Evolutionary conservation across 108 stramenopile genomes (phyloP), one percentile per base, ranked within the genome.

Genomic region (Fistulifera solaris): DNA sequence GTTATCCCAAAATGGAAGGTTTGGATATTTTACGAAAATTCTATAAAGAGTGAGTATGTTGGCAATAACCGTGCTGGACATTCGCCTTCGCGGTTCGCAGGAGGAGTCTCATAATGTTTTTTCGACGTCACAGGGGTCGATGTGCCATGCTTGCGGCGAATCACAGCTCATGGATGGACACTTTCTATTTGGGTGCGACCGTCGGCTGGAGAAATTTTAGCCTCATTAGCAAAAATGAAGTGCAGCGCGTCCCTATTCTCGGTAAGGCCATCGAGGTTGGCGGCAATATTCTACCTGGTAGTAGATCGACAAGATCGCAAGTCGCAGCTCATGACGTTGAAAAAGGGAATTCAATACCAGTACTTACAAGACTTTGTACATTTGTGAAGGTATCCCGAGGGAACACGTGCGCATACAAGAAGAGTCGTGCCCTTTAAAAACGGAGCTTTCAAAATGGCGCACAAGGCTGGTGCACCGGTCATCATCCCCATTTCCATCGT

Each of bases 201-300:
- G 80, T 93, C 26, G 91, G 91, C 47, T 93, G 91, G 91, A 71
- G 81, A 48, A 93, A 93, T 58, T 93, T 89, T 76, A 93, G 89
- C 65, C 64, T 93, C 19, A 70, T 93, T 24, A 77, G 85, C 38
- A 93, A 93, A 65, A 80, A 80, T 59, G 91, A 93, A 60, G 60
- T 93, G 56, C 70, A 68, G 15, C 78, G 78, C 58, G 87, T 93
- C 4, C 91, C 91, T 1, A 87, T 89, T 47, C 59, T 93, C 16
- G 86, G 87, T 13, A 77, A 72, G 31, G 79, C 87, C 13, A 88
- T 93, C 45, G 46, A 58, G n/a, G 49, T 74, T 0, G 84, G 77
- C 25, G 73, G 79, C 12, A 67, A 93, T 56, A 80, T 93, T 39
- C n/a, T n/a, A n/a, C n/a, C n/a, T n/a, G n/a, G 71, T 80, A 66